These are phyloP conservation scores for Neoarthrinium moseri DNA, from an alignment of 2,329 filamentous ascomycete species.

Conservation along the genomic window DNA sequence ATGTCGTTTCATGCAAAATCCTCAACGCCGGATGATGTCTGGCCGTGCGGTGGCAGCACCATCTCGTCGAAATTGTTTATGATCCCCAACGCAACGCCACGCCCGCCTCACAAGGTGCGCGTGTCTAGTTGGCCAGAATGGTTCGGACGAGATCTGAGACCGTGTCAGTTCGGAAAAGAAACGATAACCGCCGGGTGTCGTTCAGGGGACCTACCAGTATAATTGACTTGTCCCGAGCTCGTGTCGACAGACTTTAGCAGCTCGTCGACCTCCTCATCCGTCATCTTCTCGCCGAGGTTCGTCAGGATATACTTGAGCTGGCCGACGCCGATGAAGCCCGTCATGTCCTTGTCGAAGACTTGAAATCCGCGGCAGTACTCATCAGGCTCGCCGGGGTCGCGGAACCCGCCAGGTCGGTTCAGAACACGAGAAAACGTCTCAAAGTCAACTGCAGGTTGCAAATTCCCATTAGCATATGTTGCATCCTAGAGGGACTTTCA, in stretches of 20 bases:
- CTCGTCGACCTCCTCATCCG: constrained; percentile 97
- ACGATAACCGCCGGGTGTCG: too few species aligned
- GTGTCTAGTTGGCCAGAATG: constrained; percentile 74
- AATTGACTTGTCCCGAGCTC: constrained; percentile 95
- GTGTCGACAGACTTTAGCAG: constrained; percentile 97
- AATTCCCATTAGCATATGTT: neutral
- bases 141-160: constrained; percentile 81
- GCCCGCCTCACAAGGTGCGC: too few species aligned
- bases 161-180: constrained; percentile 9
- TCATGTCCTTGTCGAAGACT: constrained; percentile 99
- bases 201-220: constrained; percentile 70
- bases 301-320: constrained; percentile 98
- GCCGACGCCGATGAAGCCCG: constrained; percentile 94
- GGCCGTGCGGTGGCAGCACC: neutral
- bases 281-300: constrained; percentile 99
- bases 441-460: constrained; percentile 74
- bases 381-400: constrained; percentile 94
- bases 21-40: constrained; percentile 3
- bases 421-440: constrained; percentile 96
- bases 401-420: constrained; percentile 96
- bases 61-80: too few species aligned
- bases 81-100: too few species aligned
- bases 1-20: constrained; percentile 13
- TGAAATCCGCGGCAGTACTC: constrained; percentile 99
- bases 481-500: too few species aligned